These are phyloP conservation scores for Phylloporus sp. DNA, from an alignment of 768 basidiomycete species.

Conservation along the genomic window DNA sequence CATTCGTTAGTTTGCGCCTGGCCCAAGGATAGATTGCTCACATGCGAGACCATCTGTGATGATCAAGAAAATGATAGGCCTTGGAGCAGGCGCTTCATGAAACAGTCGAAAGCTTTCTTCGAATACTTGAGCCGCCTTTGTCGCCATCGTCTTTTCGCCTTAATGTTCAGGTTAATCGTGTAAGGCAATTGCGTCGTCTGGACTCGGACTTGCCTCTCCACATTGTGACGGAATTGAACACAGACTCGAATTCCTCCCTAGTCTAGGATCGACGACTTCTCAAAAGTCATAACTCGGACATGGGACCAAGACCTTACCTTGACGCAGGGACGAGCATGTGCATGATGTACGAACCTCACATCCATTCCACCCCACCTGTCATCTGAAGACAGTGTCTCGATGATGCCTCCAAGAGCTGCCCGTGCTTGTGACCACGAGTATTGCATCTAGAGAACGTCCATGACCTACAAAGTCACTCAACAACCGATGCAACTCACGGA, in stretches of 20 bases:
- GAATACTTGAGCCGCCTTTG: conserved; percentile 18
- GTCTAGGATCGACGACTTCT: conserved; percentile 8
- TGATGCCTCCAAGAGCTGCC: conserved; percentile 12
- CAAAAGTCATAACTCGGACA: not conserved
- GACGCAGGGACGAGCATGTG: not conserved
- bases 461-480: not conserved
- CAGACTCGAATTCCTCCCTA: conserved; percentile 10
- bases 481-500: conserved; percentile 9
- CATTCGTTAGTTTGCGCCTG: not conserved
- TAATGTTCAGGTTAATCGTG: not conserved
- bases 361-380: conserved; percentile 16
- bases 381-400: conserved; percentile 11
- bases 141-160: conserved; percentile 16
- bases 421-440: conserved; percentile 19
- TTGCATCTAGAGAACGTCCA: conserved; percentile 15
- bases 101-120: conserved; percentile 11
- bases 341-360: conserved; percentile 17
- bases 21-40: not conserved
- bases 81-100: not conserved
- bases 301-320: conserved; percentile 3
- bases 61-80: conserved; percentile 13
- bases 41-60: conserved; percentile 20
- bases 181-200: not conserved
- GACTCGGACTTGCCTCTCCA: conserved; percentile 16
- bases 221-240: conserved; percentile 17